These are phyloP conservation scores for Echites panduratus DNA, from an alignment of 257 asterid species.

Conservation along the genomic window DNA sequence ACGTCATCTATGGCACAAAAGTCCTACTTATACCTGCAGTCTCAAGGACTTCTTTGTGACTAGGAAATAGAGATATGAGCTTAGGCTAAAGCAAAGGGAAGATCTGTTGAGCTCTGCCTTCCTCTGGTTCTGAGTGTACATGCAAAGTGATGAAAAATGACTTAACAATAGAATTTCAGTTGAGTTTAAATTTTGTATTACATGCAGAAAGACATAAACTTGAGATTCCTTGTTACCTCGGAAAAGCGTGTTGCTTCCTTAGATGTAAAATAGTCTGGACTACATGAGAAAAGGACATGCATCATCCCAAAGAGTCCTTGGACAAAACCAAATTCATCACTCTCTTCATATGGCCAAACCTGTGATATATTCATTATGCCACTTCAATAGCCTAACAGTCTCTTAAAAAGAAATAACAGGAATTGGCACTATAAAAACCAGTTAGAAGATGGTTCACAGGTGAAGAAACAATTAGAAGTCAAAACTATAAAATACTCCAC, in stretches of 20 bases:
- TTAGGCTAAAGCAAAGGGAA: slow-evolving; percentile 83
- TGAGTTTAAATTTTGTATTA: not conserved
- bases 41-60: slow-evolving; percentile 67
- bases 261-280: slow-evolving; percentile 50
- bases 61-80: slow-evolving; percentile 84
- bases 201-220: slow-evolving; percentile 5
- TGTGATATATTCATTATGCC: slow-evolving; percentile 17
- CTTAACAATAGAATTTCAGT: slow-evolving; percentile 2
- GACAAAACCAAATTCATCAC: slow-evolving; percentile 72
- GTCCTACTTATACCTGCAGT: slow-evolving; percentile 52
- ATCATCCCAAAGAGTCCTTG: slow-evolving; percentile 87
- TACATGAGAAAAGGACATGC: slow-evolving; percentile 59
- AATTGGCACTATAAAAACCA: not conserved
- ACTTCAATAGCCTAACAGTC: not conserved
- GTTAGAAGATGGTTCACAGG: not conserved
- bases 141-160: slow-evolving; percentile 7
- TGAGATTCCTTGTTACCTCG: slow-evolving; percentile 45
- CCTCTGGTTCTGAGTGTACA: slow-evolving; percentile 47
- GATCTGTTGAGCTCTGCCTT: slow-evolving; percentile 62
- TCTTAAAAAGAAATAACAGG: not conserved
- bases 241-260: slow-evolving; percentile 35
- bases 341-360: slow-evolving; percentile 99
- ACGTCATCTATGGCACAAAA: not conserved
- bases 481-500: not conserved
- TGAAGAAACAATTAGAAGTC: not conserved